phyloP scores from a whole-genome alignment of 805 yeast species.

The Tetrapisispora nanseiensis region DNA sequence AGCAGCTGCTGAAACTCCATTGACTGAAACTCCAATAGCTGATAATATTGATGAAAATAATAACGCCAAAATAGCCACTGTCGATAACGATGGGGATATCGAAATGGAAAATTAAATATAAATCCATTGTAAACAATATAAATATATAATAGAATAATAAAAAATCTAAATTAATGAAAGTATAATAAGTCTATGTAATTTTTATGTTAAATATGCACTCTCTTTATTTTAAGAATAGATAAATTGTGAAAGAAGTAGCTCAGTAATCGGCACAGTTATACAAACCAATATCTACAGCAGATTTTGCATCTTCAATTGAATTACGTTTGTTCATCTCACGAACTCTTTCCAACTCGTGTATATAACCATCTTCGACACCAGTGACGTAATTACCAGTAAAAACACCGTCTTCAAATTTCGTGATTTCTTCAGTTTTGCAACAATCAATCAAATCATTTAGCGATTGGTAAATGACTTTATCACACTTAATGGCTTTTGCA shows the following conservation, averaged over 20 bases:
- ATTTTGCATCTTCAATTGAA: constrained; percentile 51
- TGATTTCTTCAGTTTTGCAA: constrained; percentile 41
- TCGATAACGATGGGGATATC: not conserved
- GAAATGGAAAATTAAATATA: not conserved
- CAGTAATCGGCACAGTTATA: constrained; percentile 49
- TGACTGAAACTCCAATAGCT: not conserved
- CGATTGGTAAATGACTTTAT: constrained; percentile 79
- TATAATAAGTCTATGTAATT: not conserved
- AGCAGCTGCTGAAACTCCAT: not conserved
- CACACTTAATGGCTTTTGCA: constrained; percentile 76
- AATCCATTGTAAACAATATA: not conserved
- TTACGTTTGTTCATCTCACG: constrained; percentile 65
- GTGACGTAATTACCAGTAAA: constrained; percentile 92
- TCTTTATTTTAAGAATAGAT: too few relatives aligned
- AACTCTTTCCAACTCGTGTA: constrained; percentile 70
- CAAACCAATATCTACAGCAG: constrained; percentile 62
- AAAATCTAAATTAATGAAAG: not conserved
- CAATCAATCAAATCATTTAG: constrained; percentile 76
- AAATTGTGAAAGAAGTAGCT: too few relatives aligned
- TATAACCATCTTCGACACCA: constrained; percentile 79
- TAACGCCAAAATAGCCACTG: too few relatives aligned
- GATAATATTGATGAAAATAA: too few relatives aligned
- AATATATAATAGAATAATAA: not conserved
- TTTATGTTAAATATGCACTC: too few relatives aligned
- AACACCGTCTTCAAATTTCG: constrained; percentile 87